These are phyloP conservation scores for Papiliotrema laurentii DNA, from an alignment of 1,284 basidiomycete genomes.

Conservation along the genomic window DNA sequence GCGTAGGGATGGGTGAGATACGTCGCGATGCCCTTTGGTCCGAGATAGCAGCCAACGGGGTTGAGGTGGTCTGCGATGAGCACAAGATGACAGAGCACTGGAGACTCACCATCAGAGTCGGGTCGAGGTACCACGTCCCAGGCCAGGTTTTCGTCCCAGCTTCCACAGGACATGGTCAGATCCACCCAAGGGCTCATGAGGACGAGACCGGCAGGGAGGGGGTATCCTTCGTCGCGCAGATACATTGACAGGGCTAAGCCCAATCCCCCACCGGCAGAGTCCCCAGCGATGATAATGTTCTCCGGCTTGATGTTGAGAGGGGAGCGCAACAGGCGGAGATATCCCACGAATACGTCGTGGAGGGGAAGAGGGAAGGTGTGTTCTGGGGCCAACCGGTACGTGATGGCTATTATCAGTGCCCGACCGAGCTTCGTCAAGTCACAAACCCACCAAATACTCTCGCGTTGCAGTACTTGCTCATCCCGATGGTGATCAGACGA, in stretches of 20 bases:
- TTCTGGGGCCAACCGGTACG: constrained; percentile 94
- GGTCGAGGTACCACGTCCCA: constrained; percentile 76
- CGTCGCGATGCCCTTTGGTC: constrained; percentile 67
- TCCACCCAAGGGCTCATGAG: constrained; percentile 94
- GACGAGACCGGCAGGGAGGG: constrained; percentile 73
- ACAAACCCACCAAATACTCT: constrained; percentile 78
- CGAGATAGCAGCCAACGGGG: constrained; percentile 88
- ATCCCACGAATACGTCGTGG: constrained; percentile 83
- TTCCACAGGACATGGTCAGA: constrained; percentile 91
- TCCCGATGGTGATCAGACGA: constrained; percentile 82
- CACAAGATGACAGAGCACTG: not conserved
- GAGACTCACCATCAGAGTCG: constrained; percentile 53
- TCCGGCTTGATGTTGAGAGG: constrained; percentile 78
- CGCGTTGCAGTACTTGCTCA: constrained; percentile 84
- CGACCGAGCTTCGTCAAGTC: not conserved
- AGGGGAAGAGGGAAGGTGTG: constrained; percentile 89
- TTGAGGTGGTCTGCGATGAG: constrained; percentile 69
- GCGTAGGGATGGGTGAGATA: constrained; percentile 96
- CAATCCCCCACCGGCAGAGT: constrained; percentile 90
- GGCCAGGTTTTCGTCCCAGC: constrained; percentile 88
- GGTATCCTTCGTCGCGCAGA: constrained; percentile 76
- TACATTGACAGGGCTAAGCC: constrained; percentile 85
- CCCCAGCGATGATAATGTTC: constrained; percentile 83
- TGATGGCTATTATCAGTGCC: constrained; percentile 60
- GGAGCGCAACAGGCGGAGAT: constrained; percentile 81